Evolutionary conservation across 345 rosid genomes (phyloP), one percentile per base, ranked within the genome.

Genomic region (Gossypium anomalum): DNA sequence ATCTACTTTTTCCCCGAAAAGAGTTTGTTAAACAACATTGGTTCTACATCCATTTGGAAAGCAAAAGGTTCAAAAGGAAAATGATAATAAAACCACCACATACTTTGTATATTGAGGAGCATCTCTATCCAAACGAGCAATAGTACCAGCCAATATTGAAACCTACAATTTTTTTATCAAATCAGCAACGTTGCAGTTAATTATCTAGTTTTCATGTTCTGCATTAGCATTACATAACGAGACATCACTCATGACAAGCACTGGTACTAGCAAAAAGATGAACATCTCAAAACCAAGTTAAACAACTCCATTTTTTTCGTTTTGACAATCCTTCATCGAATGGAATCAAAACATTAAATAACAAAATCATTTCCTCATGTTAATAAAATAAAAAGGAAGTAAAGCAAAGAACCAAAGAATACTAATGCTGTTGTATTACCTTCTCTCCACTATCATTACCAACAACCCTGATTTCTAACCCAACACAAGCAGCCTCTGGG

Each of bases 381-480:
- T 12, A 63, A 16, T 8, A 63, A 0, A 12, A 8, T 34, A 64
- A 5, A 67, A 67, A 6, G 23, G 20, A 67, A 47, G 3, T 23
- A 68, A 68, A 48, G 12, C 34, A 68, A 67, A 25, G 20, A 67
- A 23, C n/a, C 16, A 67, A 67, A 25, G 8, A 59, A 22, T 25
- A 60, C 67, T 16, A 72, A 49, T 57, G 19, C n/a, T 5, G 34
- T 58, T 62, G 55, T 20, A 56, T 79, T 88, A 94, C 97, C 96
- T 94, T 94, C 85, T 94, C 98, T 68, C 96, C 91, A 51, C 98
- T 92, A 76, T 94, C 98, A 82, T 94, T 94, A 49, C 99, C 99
- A 71, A 93, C 93, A 85, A 95, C 98, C 83, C 96, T 86, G 78
- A 94, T 87, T 82, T 94, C 97, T 45, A 94, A 88, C 65, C 98